A percentile compares a stretch with the other conserved stretches of the same genome.
Conservation (phyloP, 768 basidiomycete genomes). For the Termitomyces sp. region DNA sequence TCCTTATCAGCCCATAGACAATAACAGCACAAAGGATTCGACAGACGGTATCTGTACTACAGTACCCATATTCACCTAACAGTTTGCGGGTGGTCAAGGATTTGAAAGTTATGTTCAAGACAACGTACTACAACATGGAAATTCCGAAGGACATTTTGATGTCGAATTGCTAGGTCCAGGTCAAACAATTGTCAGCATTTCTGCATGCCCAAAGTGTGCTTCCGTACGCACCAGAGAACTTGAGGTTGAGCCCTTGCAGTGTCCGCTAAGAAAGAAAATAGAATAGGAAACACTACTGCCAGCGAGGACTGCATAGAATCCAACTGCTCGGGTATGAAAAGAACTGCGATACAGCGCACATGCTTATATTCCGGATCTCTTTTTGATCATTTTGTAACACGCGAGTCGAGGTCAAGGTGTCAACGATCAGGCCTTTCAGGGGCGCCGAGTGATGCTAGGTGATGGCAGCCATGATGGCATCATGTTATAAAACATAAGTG, state of each 20-base stretch:
- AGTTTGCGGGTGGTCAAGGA: not conserved
- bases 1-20: slow-evolving; percentile 1
- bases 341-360: not conserved
- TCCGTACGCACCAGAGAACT: not conserved
- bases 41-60: slow-evolving; percentile 40
- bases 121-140: slow-evolving; percentile 51
- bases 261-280: slow-evolving; percentile 10
- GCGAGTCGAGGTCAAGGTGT: not conserved
- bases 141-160: slow-evolving; percentile 34
- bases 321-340: not conserved
- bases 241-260: slow-evolving; percentile 1
- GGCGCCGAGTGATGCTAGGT: not conserved
- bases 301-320: slow-evolving; percentile 10
- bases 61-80: slow-evolving; percentile 50
- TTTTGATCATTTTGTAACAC: slow-evolving; percentile 10
- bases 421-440: not conserved
- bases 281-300: slow-evolving; percentile 7
- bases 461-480: slow-evolving; percentile 3
- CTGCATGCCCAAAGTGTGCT: too few relatives aligned
- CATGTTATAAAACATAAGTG: not conserved
- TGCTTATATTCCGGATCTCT: slow-evolving; percentile 4
- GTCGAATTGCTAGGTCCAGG: slow-evolving; percentile 35
- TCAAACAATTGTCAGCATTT: not conserved
- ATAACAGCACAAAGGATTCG: not conserved
- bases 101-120: not conserved